Base-by-base conservation (phyloP, 2,329 filamentous ascomycete genomes). In the Rhexocercosporidium sp. region DNA sequence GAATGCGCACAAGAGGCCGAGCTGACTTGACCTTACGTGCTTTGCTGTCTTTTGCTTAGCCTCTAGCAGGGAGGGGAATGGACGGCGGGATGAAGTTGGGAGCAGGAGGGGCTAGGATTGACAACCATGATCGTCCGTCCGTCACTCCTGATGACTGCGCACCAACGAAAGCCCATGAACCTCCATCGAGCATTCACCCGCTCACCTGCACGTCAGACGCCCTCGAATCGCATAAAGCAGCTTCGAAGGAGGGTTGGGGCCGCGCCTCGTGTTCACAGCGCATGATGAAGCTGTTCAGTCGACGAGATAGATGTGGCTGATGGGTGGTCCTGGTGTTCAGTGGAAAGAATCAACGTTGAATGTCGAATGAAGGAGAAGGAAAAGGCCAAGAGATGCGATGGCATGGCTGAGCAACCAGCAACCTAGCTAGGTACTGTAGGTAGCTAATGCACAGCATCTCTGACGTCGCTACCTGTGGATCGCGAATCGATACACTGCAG, bases 381-480 rank as follows among this genome's bases (percentile, higher is more conserved):
- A n/a, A n/a, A 20, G 16, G 44, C 18, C 44, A 5, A 16, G 41
- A 46, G 41, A 46, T 29, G 27, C 49, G 22, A 49, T 11, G 56
- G 5, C 18, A 67, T 66, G 65, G 65, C 68, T 67, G 59, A 67
- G 63, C 63, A 22, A 20, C 20, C 8, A n/a, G n/a, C n/a, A n/a
- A n/a, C n/a, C n/a, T n/a, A n/a, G n/a, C n/a, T n/a, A n/a, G n/a
- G n/a, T n/a, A n/a, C n/a, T n/a, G n/a, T n/a, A n/a, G n/a, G n/a
- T n/a, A n/a, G n/a, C n/a, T 8, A 9, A 53, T 27, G 41, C 34
- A 41, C 25, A 47, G 34, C 56, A 59, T 31, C 44, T 56, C 29
- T 67, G 64, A 69, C 66, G 59, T 69, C 51, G 62, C 20, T n/a
- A n/a, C n/a, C n/a, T n/a, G 53, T 66, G 49, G 57, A 60, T 62